These are phyloP conservation scores for Aspergillus neoniger DNA, from an alignment of 2,329 filamentous ascomycete genomes.

Conservation along the genomic window DNA sequence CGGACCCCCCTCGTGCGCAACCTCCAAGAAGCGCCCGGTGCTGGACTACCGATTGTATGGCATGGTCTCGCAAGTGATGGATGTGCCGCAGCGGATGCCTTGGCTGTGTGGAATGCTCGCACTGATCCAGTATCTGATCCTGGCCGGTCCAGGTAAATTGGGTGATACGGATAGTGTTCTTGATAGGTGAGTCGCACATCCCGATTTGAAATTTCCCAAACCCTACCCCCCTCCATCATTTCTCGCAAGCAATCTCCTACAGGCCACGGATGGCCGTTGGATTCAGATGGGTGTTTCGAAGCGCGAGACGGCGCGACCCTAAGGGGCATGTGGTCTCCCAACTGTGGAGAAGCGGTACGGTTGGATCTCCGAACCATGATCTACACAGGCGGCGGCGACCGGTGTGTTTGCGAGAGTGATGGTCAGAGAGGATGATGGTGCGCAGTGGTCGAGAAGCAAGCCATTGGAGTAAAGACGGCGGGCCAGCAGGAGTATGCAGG, in stretches of 20 bases:
- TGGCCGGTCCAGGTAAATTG: slow-evolving; percentile 73
- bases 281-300: slow-evolving; percentile 1
- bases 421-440: no score
- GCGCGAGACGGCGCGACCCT: slow-evolving; percentile 12
- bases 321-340: slow-evolving; percentile 22
- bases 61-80: slow-evolving; percentile 70
- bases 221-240: slow-evolving; percentile 8
- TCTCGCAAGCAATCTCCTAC: background rate
- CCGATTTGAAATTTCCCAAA: slow-evolving; percentile 16
- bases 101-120: slow-evolving; percentile 79
- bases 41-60: slow-evolving; percentile 76
- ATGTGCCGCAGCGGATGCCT: slow-evolving; percentile 80
- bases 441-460: slow-evolving; percentile 16
- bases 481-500: slow-evolving; percentile 25
- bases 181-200: slow-evolving; percentile 75
- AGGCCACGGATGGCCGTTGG: background rate
- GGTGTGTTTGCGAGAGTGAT: slow-evolving; percentile 17
- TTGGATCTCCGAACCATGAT: slow-evolving; percentile 37
- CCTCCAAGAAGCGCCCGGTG: slow-evolving; percentile 59
- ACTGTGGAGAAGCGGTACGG: slow-evolving; percentile 32
- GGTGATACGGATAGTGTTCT: slow-evolving; percentile 74
- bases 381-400: slow-evolving; percentile 29
- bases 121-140: slow-evolving; percentile 71
- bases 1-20: slow-evolving; percentile 34
- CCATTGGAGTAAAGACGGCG: slow-evolving; percentile 22